Evolutionary conservation across 2,329 filamentous ascomycete species (phyloP), one percentile per base, ranked within the genome.

Genomic region (Phoma sp.): DNA sequence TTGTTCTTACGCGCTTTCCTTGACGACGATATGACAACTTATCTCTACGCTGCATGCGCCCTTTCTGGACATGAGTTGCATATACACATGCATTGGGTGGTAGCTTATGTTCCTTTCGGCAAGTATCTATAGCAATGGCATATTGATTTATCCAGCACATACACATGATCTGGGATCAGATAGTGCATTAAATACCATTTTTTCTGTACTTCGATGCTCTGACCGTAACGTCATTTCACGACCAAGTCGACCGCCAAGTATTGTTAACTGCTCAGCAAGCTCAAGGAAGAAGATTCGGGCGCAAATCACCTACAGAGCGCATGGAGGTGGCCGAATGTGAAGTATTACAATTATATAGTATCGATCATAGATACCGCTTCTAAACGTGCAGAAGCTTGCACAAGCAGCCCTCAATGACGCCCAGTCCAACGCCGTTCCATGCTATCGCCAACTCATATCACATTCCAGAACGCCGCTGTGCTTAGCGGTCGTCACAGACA

Each of bases 261-360:
- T 31, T 43, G 40, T 22, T 2, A 38, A 5, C 25, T 10, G 12
- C 29, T 9, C 8, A 12, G 4, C 10, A 9, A 10, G 27, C 27
- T 12, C 6, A 2, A 29, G 12, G 27, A 4, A 13, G 12, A 8
- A 19, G 33, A 3, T 5, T 17, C 33, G 2, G 2, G 6, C 19
- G 2, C 33, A 6, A 2, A 40, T 9, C 19, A n/a, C 10, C 10
- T 1, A 15, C 22, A 22, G 5, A 21, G 10, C 8, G 32, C 29
- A 22, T 22, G 4, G 21, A 27, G 7, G 19, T 9, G 19, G 13
- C 10, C 22, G 15, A 13, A 4, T 25, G 33, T 47, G 21, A 31
- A 41, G 29, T 41, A 57, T 57, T 57, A 53, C 35, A 53, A 57
- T 57, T 57, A 57, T 15, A 29, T 53, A 10, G 49, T 53, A 52